These are phyloP conservation scores for Morella rubra DNA, from an alignment of 306 rosid species.

Conservation along the genomic window DNA sequence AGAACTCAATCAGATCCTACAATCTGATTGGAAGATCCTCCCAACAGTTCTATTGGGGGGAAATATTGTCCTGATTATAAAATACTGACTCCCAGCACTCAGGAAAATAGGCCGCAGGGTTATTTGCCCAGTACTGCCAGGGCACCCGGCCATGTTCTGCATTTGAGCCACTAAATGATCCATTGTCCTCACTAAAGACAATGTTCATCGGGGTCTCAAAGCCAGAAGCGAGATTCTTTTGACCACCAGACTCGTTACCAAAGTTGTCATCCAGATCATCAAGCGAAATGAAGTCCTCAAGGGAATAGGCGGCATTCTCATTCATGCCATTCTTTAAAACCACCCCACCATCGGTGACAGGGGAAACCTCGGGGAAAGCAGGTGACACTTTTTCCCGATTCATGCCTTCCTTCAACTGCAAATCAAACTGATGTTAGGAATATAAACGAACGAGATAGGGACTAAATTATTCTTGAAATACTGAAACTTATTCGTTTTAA, in stretches of 20 bases:
- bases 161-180: slow-evolving; percentile 33
- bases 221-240: slow-evolving; percentile 11
- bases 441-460: neutral
- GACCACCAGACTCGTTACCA: slow-evolving; percentile 27
- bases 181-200: slow-evolving; percentile 17
- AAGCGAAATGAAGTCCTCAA: slow-evolving; percentile 32
- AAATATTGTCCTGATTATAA: neutral
- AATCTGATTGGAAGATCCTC: neutral
- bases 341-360: slow-evolving; percentile 27
- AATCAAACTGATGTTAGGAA: slow-evolving; percentile 35
- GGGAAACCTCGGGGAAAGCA: slow-evolving; percentile 1
- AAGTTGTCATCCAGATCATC: slow-evolving; percentile 38
- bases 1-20: neutral
- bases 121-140: too few species aligned
- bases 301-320: neutral
- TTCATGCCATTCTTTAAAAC: neutral
- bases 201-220: neutral
- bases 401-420: slow-evolving; percentile 24
- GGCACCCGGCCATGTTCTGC: neutral
- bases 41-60: neutral
- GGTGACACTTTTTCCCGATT: too few species aligned
- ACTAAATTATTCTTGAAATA: too few species aligned
- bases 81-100: slow-evolving; percentile 35
- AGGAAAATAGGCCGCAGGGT: slow-evolving; percentile 16
- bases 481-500: neutral